Percentiles rank a stretch among this genome's conserved stretches.
phyloP scores from a whole-genome alignment of 768 basidiomycete species.

The Suillus cothurnatus region DNA sequence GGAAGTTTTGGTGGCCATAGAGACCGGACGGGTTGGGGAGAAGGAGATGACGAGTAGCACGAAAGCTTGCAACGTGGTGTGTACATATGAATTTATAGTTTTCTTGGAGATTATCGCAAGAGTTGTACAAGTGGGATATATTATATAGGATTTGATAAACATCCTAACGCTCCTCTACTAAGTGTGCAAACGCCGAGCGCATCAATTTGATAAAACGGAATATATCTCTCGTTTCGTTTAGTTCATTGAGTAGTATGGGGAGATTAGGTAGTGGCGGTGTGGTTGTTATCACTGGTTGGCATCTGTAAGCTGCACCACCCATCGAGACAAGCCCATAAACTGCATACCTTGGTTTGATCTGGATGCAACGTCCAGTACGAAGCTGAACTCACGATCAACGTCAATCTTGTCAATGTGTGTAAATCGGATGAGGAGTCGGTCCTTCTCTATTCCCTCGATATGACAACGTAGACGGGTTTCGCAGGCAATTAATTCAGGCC shows the following conservation, averaged over 20 bases:
- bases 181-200: constrained; percentile 52
- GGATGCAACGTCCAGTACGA: constrained; percentile 74
- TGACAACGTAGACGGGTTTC: constrained; percentile 61
- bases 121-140: background rate
- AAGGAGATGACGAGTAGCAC: constrained; percentile 29
- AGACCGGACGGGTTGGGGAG: constrained; percentile 81
- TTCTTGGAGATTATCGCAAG: constrained; percentile 1
- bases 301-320: no score
- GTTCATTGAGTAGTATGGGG: constrained; percentile 64
- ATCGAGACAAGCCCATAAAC: background rate
- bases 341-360: constrained; percentile 65
- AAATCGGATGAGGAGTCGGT: constrained; percentile 76
- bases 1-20: constrained; percentile 62
- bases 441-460: constrained; percentile 78
- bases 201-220: constrained; percentile 71
- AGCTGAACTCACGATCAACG: constrained; percentile 62
- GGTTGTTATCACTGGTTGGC: constrained; percentile 69
- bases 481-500: constrained; percentile 57
- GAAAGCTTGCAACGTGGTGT: background rate
- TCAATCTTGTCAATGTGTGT: constrained; percentile 61
- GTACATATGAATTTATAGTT: background rate
- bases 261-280: constrained; percentile 71
- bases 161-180: constrained; percentile 14
- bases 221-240: constrained; percentile 72
- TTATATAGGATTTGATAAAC: background rate